Evolutionary conservation across 2,329 filamentous ascomycete genomes (phyloP).

Genomic region (Cordyceps tenuipes): DNA sequence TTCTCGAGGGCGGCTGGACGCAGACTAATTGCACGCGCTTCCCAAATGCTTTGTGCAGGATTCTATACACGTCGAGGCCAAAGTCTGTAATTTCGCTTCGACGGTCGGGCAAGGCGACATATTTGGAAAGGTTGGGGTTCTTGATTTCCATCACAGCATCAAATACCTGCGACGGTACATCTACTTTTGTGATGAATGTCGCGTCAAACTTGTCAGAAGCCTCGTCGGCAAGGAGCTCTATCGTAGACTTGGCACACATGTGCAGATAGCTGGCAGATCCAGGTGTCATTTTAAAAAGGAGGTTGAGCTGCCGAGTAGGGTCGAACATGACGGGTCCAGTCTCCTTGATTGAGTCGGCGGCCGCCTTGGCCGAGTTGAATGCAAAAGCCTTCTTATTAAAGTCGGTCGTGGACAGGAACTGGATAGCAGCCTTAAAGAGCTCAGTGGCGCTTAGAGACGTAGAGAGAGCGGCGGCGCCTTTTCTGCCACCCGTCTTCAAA

Average conservation of each 20-base stretch:
- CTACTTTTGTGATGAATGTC: conserved; percentile 64
- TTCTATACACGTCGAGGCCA: conserved; percentile 51
- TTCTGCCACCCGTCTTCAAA: conserved; percentile 66
- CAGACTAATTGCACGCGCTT: conserved; percentile 65
- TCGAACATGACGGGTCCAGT: conserved; percentile 69
- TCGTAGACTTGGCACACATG: conserved; percentile 64
- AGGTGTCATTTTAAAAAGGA: conserved; percentile 82
- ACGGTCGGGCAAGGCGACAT: conserved; percentile 27
- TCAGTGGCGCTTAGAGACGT: conserved; percentile 82
- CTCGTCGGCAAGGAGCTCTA: conserved; percentile 66
- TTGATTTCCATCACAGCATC: conserved; percentile 38
- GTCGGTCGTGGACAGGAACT: conserved; percentile 71
- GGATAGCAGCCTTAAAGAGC: conserved; percentile 88
- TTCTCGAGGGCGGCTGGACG: conserved; percentile 34
- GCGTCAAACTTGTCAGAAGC: conserved; percentile 73
- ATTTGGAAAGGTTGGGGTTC: conserved; percentile 21
- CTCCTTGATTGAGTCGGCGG: conserved; percentile 31
- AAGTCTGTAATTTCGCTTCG: conserved; percentile 37
- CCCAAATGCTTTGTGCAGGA: conserved; percentile 63
- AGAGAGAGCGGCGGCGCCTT: conserved; percentile 64
- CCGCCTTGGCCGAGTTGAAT: conserved; percentile 30
- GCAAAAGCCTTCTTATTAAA: conserved; percentile 58
- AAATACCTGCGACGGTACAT: conserved; percentile 46
- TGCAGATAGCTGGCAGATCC: conserved; percentile 73
- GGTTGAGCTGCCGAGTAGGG: conserved; percentile 62